Percentiles rank a stretch among this genome's conserved stretches.
Evolutionary conservation across 257 asterid genomes (phyloP).

Genomic region (Salvia rosmarinus): DNA sequence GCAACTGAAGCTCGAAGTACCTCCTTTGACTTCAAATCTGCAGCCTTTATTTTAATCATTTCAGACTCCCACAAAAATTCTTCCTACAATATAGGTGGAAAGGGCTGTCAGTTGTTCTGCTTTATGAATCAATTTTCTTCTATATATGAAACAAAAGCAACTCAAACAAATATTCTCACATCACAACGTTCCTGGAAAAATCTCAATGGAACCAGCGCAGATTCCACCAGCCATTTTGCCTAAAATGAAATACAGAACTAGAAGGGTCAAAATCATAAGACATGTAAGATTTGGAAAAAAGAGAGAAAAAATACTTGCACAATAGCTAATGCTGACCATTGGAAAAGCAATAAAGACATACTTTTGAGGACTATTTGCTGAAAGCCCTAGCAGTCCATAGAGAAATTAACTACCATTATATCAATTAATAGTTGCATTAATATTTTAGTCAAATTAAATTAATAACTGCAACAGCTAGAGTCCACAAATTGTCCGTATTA

Average conservation of each 20-base stretch:
- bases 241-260: slow-evolving; percentile 34
- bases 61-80: slow-evolving; percentile 95
- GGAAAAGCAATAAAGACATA: slow-evolving; percentile 3
- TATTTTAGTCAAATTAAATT: slow-evolving; percentile 1
- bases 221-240: slow-evolving; percentile 99
- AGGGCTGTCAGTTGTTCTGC: slow-evolving; percentile 27
- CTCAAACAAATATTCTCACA: slow-evolving; percentile 48
- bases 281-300: neutral
- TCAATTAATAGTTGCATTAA: neutral
- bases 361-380: slow-evolving; percentile 4
- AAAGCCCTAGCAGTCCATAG: slow-evolving; percentile 18
- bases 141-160: slow-evolving; percentile 19
- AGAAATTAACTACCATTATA: slow-evolving; percentile 10
- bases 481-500: neutral
- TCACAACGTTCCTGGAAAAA: slow-evolving; percentile 97
- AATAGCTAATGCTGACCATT: neutral
- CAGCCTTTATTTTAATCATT: slow-evolving; percentile 93
- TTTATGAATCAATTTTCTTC: neutral
- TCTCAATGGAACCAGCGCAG: slow-evolving; percentile 89
- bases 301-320: neutral
- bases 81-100: slow-evolving; percentile 59
- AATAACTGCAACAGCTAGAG: slow-evolving; percentile 16
- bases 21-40: slow-evolving; percentile 98
- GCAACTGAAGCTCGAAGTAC: slow-evolving; percentile 44
- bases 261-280: slow-evolving; percentile 1